These are phyloP conservation scores for Mycena filopes DNA, from an alignment of 768 basidiomycete genomes.

Conservation along the genomic window DNA sequence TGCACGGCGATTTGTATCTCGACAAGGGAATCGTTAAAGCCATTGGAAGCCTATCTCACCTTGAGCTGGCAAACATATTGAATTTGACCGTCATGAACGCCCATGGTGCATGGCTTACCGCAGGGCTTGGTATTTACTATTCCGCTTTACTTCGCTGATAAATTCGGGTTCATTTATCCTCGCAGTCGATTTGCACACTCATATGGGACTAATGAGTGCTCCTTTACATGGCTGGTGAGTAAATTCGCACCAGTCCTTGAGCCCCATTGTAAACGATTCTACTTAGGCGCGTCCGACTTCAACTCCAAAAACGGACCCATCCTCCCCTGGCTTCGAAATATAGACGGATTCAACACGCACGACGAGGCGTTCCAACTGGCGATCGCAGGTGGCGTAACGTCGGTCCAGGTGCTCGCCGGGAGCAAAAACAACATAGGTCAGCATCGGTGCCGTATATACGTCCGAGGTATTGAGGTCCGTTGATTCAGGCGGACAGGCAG, in stretches of 20 bases:
- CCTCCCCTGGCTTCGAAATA: conserved; percentile 80
- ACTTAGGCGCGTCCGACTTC: conserved; percentile 61
- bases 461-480: no score
- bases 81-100: conserved; percentile 69
- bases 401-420: conserved; percentile 84
- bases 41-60: conserved; percentile 62
- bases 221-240: conserved; percentile 63
- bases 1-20: conserved; percentile 74
- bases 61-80: conserved; percentile 46
- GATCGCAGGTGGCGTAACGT: conserved; percentile 90
- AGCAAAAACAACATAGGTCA: conserved; percentile 82
- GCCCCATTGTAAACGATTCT: background rate
- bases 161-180: conserved; percentile 33
- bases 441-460: no score
- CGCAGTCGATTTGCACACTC: conserved; percentile 81
- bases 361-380: conserved; percentile 79
- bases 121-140: conserved; percentile 61
- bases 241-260: background rate
- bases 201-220: conserved; percentile 76
- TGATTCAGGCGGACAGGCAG: conserved; percentile 80
- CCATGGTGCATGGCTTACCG: conserved; percentile 74
- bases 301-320: conserved; percentile 77
- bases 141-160: background rate
- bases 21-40: conserved; percentile 72
- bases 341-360: conserved; percentile 90